Evolutionary conservation across 2,329 filamentous ascomycete species (phyloP).

Genomic region (Madurella fahalii): DNA sequence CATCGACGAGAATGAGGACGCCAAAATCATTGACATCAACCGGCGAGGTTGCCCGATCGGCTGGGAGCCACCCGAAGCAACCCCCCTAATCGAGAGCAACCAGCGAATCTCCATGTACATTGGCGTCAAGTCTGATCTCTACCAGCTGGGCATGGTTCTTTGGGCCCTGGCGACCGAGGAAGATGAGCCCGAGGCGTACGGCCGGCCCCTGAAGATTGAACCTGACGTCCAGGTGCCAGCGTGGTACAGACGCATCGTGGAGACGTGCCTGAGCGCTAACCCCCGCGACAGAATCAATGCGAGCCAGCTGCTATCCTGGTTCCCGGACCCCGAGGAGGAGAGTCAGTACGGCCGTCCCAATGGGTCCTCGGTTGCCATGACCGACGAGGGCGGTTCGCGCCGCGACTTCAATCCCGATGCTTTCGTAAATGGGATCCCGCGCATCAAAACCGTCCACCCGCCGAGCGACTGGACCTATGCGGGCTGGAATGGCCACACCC

Average conservation of each 20-base stretch:
- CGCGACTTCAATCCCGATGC: slow-evolving; percentile 38
- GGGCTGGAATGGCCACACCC: slow-evolving; percentile 32
- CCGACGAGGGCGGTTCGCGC: slow-evolving; percentile 36
- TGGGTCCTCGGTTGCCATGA: slow-evolving; percentile 35
- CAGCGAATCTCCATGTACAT: slow-evolving; percentile 96
- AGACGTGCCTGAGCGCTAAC: slow-evolving; percentile 69
- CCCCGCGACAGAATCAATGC: slow-evolving; percentile 73
- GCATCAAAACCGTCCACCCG: slow-evolving; percentile 40
- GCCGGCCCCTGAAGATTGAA: slow-evolving; percentile 61
- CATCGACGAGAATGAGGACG: slow-evolving; percentile 76
- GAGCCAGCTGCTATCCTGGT: slow-evolving; percentile 63
- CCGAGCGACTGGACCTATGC: slow-evolving; percentile 43
- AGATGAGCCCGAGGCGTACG: slow-evolving; percentile 81
- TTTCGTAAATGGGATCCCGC: slow-evolving; percentile 33
- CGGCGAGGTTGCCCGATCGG: slow-evolving; percentile 92
- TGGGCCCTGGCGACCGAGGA: slow-evolving; percentile 86
- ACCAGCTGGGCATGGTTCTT: slow-evolving; percentile 93
- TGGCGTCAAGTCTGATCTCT: slow-evolving; percentile 94
- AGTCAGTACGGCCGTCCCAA: slow-evolving; percentile 26
- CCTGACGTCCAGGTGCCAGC: slow-evolving; percentile 62
- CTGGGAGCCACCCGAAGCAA: slow-evolving; percentile 94
- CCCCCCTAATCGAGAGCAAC: slow-evolving; percentile 76
- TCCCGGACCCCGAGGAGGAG: slow-evolving; percentile 47
- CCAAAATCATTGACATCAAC: slow-evolving; percentile 98
- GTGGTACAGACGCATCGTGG: slow-evolving; percentile 74